Evolutionary conservation across 106 monocot genomes (phyloP).

Genomic region (Dendrobium catenatum): DNA sequence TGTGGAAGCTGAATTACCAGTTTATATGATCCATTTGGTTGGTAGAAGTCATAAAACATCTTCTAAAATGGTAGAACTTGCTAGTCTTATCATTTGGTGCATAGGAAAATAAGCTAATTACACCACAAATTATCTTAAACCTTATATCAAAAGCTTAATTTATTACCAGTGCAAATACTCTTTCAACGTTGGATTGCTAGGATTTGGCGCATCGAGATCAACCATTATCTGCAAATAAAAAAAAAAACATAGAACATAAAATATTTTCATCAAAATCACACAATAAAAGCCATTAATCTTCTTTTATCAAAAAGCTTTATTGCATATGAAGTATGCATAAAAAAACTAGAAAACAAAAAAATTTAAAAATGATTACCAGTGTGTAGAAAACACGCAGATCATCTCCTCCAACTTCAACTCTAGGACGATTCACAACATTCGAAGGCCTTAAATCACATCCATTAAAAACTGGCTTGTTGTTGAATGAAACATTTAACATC

Average conservation of each 20-base stretch:
- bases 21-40: too few species aligned
- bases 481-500: not conserved
- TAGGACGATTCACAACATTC: slow-evolving; percentile 1
- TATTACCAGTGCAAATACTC: slow-evolving; percentile 47
- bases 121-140: too few species aligned
- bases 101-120: too few species aligned
- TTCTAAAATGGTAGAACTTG: too few species aligned
- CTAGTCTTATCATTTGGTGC: too few species aligned
- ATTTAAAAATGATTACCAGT: slow-evolving; percentile 5
- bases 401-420: slow-evolving; percentile 15
- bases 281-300: too few species aligned
- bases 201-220: slow-evolving; percentile 48
- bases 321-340: not conserved
- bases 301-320: too few species aligned
- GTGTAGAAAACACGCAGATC: slow-evolving; percentile 15
- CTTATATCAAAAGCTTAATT: too few species aligned
- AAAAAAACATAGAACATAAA: too few species aligned
- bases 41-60: too few species aligned
- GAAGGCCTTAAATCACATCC: slow-evolving; percentile 12
- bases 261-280: too few species aligned
- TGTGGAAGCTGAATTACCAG: too few species aligned
- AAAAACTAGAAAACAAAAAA: not conserved
- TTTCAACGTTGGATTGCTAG: slow-evolving; percentile 27
- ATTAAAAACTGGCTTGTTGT: slow-evolving; percentile 1
- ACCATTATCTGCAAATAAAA: slow-evolving; percentile 29